Base-by-base conservation (phyloP, 208 protist genomes). In the Naegleria gruberi region DNA sequence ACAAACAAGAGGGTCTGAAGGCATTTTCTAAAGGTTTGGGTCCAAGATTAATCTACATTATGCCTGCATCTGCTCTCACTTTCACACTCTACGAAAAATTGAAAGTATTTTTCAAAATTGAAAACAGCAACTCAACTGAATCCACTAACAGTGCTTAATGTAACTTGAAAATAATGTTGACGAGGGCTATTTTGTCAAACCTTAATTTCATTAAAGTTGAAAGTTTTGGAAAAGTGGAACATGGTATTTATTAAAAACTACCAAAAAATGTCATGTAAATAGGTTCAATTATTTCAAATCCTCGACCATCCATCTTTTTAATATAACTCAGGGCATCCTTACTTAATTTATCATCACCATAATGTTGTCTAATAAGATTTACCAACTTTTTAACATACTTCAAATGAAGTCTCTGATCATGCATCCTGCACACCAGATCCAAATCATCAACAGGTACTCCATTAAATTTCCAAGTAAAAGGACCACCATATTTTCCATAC, bases 61-160 rank as follows among this genome's bases (percentile, higher is more conserved):
- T 84, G 74, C 82, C 81, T 90, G 74, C 88, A 44, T 40, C 45
- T 40, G 88, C 88, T 26, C 10, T 90, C 4, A 90, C 88, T 23
- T 90, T 90, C 81, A 90, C 88, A 30, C n/a, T 90, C 37, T 90
- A 81, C 23, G 88, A 90, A 44, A 73, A 81, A 10, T 81, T 87
- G 10, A 90, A 81, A 26, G 81, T 41, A 19, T 84, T 46, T 7
- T 84, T 84, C 44, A 12, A 44, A 44, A 37, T 77, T 77, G 34
- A 77, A 17, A 51, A 51, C 12, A 51, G n/a, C n/a, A n/a, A n/a
- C n/a, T n/a, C n/a, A n/a, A n/a, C n/a, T n/a, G n/a, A n/a, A n/a
- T n/a, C n/a, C n/a, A n/a, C n/a, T n/a, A n/a, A n/a, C n/a, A n/a
- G n/a, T n/a, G n/a, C n/a, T n/a, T n/a, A n/a, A n/a, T n/a, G n/a